These are phyloP conservation scores for Paxillus ammoniavirescens DNA, from an alignment of 768 basidiomycete genomes.

Conservation along the genomic window DNA sequence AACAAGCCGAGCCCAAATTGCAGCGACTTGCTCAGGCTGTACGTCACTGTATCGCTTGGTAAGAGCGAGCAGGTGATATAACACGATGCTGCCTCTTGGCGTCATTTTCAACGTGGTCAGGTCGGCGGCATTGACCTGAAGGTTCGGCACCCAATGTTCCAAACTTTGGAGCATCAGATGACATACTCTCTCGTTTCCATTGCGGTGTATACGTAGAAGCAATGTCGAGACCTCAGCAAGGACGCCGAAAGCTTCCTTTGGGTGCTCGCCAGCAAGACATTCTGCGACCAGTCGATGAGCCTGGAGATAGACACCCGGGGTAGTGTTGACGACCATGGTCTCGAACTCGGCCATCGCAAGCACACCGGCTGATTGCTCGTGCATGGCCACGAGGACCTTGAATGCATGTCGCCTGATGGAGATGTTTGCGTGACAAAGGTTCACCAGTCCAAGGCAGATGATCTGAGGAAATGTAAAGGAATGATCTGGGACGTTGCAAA, in stretches of 20 bases:
- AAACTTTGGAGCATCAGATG: constrained; percentile 74
- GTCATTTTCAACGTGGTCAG: constrained; percentile 29
- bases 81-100: constrained; percentile 54
- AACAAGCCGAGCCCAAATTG: constrained; percentile 78
- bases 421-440: constrained; percentile 71
- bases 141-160: constrained; percentile 79
- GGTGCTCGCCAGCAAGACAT: constrained; percentile 76
- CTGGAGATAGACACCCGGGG: constrained; percentile 75
- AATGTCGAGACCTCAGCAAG: constrained; percentile 70
- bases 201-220: constrained; percentile 59
- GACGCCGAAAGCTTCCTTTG: constrained; percentile 59
- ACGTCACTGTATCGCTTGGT: constrained; percentile 71
- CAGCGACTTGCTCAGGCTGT: constrained; percentile 77
- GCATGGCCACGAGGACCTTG: constrained; percentile 69
- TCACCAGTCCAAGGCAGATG: constrained; percentile 76
- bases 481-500: constrained; percentile 53
- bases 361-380: constrained; percentile 65
- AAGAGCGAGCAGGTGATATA: constrained; percentile 83
- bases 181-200: constrained; percentile 46
- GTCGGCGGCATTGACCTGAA: constrained; percentile 55
- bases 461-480: constrained; percentile 73
- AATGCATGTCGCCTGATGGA: constrained; percentile 74
- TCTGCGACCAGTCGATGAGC: constrained; percentile 78
- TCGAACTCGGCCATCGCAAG: constrained; percentile 72
- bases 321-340: constrained; percentile 65